Base-by-base conservation (phyloP, 2,329 filamentous ascomycete genomes). In the Colletotrichum sp. region DNA sequence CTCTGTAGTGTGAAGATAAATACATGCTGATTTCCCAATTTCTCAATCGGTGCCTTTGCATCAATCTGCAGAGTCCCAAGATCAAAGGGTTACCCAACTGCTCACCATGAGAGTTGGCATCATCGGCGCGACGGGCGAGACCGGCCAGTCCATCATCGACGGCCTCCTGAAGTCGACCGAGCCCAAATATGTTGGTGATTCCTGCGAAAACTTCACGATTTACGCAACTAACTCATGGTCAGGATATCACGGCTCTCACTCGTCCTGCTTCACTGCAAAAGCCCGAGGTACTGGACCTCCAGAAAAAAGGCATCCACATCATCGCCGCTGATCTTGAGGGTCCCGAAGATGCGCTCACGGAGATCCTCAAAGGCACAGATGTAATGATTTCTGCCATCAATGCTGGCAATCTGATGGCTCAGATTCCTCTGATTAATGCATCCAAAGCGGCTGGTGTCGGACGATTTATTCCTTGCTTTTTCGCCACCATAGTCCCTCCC, bases 391-490 rank as follows among this genome's bases (percentile, higher is more conserved):
- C 55, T 26, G 55, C 55, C 12, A 59, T 59, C 9, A 59, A 30
- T 30, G 26, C 26, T 59, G 24, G 24, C 5, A 81, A 81, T 64
- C 81, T 85, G 49, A 79, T 83, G 34, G 84, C 85, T 15, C 87
- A 91, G 77, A 85, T 88, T 13, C 83, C 83, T 4, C 83, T 91
- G 4, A 84, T 85, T 57, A 85, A 85, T 44, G 89, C 89, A 3
- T 85, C 87, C 2, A 88, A 89, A 76, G 82, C 82, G 57, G 87
- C 86, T 5, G 88, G 88, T 1, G 86, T 90, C 18, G 84, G 86
- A 75, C 86, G 90, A 60, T 91, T 90, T 77, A 84, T 91, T 32
- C 89, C 89, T 5, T 88, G 87, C 78, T 86, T 84, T 68, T 90
- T 88, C 75, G 85, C 84, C 21, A 87, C 88, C 0, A 81, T 88